Conservation (phyloP, 108 stramenopile genomes). For the Cyclotella sp. region DNA sequence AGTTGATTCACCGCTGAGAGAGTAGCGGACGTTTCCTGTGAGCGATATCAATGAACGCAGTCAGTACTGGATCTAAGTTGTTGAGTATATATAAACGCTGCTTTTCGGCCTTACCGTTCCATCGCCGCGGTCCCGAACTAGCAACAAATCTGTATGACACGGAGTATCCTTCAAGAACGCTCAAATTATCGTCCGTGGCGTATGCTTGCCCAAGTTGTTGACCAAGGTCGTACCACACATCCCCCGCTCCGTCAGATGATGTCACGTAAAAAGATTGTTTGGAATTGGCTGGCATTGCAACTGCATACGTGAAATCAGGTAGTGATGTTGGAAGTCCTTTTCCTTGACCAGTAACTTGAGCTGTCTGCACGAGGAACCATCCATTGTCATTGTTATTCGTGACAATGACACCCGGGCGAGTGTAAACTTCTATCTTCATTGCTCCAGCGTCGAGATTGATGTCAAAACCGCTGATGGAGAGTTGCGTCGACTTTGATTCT, state of each 20-base stretch:
- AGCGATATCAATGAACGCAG: not conserved
- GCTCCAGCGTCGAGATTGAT: constrained; percentile 23
- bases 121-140: constrained; percentile 14
- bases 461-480: constrained; percentile 16
- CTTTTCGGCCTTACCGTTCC: constrained; percentile 10
- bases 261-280: constrained; percentile 28
- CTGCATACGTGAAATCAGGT: constrained; percentile 6
- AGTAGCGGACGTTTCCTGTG: constrained; percentile 4
- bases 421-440: constrained; percentile 1
- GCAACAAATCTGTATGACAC: constrained; percentile 7
- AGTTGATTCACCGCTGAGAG: not conserved
- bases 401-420: constrained; percentile 18
- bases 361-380: constrained; percentile 16
- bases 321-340: constrained; percentile 16
- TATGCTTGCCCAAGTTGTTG: not conserved
- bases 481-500: constrained; percentile 3
- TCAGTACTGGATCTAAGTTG: not conserved
- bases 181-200: constrained; percentile 16
- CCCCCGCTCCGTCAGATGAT: not conserved
- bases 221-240: constrained; percentile 23
- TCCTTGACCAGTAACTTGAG: constrained; percentile 19
- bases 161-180: constrained; percentile 15
- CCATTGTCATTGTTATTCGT: constrained; percentile 13
- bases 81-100: not conserved
- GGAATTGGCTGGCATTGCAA: constrained; percentile 7